These are phyloP conservation scores for Flaveria linearis DNA, from an alignment of 129 eudicot genomes.

Conservation along the genomic window DNA sequence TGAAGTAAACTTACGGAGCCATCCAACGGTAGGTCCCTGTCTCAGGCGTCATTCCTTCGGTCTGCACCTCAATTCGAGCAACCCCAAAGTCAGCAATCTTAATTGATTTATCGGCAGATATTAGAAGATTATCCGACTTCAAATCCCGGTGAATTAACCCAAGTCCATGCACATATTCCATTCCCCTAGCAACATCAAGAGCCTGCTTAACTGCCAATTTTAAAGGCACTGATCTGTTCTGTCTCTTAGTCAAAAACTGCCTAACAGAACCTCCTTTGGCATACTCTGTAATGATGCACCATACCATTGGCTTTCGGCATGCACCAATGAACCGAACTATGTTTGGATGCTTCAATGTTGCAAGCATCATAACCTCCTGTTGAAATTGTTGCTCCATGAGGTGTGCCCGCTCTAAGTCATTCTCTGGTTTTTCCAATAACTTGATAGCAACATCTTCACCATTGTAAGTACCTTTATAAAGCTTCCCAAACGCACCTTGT, in stretches of 20 bases:
- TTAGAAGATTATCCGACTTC: too few species aligned
- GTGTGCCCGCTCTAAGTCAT: slow-evolving; percentile 44
- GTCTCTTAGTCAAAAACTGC: slow-evolving; percentile 64
- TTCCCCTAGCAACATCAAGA: slow-evolving; percentile 71
- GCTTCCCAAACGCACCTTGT: slow-evolving; percentile 81
- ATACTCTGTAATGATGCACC: slow-evolving; percentile 90
- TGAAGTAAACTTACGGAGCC: slow-evolving; percentile 83
- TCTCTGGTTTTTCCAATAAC: slow-evolving; percentile 32
- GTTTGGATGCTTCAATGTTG: slow-evolving; percentile 68
- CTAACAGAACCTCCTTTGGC: slow-evolving; percentile 94
- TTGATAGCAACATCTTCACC: slow-evolving; percentile 77
- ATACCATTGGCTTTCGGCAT: slow-evolving; percentile 86
- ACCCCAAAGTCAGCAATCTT: too few species aligned
- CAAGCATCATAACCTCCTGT: slow-evolving; percentile 87
- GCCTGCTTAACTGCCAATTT: slow-evolving; percentile 55
- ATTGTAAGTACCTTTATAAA: slow-evolving; percentile 67
- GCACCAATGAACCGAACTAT: slow-evolving; percentile 84
- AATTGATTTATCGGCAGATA: too few species aligned
- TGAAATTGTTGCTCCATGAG: slow-evolving; percentile 84
- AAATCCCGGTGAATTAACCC: too few species aligned
- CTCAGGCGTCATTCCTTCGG: slow-evolving; percentile 11
- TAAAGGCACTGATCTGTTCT: slow-evolving; percentile 35
- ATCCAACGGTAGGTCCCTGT: slow-evolving; percentile 99
- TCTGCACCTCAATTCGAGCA: too few species aligned
- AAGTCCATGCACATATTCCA: too few species aligned